Evolutionary conservation across 2,329 filamentous ascomycete genomes (phyloP).

Genomic region (Phaeosphaeria sp.): DNA sequence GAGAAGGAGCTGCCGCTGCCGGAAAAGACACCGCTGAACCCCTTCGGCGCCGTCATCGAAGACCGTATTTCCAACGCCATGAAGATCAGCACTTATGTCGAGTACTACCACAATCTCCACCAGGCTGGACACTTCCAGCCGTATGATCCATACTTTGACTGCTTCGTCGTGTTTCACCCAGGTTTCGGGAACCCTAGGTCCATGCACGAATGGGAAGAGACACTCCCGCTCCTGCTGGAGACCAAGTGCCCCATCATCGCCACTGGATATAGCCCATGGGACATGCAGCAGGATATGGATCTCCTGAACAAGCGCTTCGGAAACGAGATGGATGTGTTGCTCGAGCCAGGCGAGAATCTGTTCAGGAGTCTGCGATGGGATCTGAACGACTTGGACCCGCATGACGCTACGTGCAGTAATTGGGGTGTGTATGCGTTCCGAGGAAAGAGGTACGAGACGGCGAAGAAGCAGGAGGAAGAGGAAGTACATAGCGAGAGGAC

Average conservation of each 20-base stretch:
- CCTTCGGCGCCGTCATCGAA: constrained; percentile 93
- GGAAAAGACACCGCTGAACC: constrained; percentile 81
- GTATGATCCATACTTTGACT: constrained; percentile 98
- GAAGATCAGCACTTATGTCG: constrained; percentile 97
- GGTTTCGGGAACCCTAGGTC: constrained; percentile 93
- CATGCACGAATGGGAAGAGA: constrained; percentile 92
- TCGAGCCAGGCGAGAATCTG: constrained; percentile 91
- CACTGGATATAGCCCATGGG: constrained; percentile 94
- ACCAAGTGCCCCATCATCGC: constrained; percentile 95
- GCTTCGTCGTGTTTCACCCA: constrained; percentile 95
- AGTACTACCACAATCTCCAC: constrained; percentile 98
- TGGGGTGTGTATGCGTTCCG: constrained; percentile 98
- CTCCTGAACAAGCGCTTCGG: constrained; percentile 86
- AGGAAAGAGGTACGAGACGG: constrained; percentile 89
- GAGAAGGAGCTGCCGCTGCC: constrained; percentile 93
- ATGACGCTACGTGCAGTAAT: constrained; percentile 93
- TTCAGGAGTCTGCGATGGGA: constrained; percentile 98
- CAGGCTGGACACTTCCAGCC: constrained; percentile 89
- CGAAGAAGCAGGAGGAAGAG: constrained; percentile 56
- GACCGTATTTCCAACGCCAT: constrained; percentile 85
- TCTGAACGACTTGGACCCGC: constrained; percentile 91
- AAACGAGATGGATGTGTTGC: constrained; percentile 89
- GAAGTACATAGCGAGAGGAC: constrained; percentile 46
- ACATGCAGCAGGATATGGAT: constrained; percentile 90
- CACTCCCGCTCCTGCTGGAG: constrained; percentile 85